phyloP scores from a whole-genome alignment of 2,329 filamentous ascomycete species.

The Fusarium decemcellulare region DNA sequence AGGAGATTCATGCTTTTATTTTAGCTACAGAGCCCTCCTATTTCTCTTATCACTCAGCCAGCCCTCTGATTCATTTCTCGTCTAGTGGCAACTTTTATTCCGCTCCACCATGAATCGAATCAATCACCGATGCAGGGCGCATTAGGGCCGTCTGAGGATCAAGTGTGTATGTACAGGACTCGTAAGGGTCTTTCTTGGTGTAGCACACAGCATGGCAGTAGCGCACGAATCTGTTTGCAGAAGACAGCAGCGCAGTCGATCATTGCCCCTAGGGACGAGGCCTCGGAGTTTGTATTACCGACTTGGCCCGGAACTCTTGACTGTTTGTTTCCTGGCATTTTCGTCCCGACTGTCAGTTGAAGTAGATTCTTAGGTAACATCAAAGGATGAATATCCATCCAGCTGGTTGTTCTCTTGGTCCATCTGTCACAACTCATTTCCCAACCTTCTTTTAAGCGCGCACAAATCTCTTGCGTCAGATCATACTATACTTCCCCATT shows the following conservation, averaged over 20 bases:
- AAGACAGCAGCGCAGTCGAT: constrained; percentile 11
- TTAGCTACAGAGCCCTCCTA: constrained; percentile 3
- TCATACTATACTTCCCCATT: constrained; percentile 17
- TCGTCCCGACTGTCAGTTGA: background rate
- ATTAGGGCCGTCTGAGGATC: constrained; percentile 16
- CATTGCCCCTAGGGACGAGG: constrained; percentile 10
- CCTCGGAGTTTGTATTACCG: constrained; percentile 8
- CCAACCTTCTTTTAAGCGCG: constrained; percentile 12
- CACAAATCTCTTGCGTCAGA: constrained; percentile 17
- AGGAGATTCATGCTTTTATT: constrained; percentile 16
- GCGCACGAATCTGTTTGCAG: constrained; percentile 20
- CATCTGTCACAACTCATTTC: constrained; percentile 30
- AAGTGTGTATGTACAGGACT: constrained; percentile 1
- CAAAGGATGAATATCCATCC: background rate
- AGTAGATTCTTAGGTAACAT: background rate
- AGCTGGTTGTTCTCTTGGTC: background rate
- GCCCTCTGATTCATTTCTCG: background rate
- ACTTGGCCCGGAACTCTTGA: background rate
- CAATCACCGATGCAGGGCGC: constrained; percentile 21
- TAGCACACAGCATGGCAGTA: constrained; percentile 6
- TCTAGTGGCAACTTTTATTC: constrained; percentile 17
- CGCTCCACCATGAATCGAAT: background rate
- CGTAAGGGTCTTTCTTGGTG: constrained; percentile 2
- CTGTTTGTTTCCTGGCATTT: background rate
- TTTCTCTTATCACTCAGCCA: background rate